Evolutionary conservation across 2,329 filamentous ascomycete genomes (phyloP).

Genomic region (Seiridium cupressi): DNA sequence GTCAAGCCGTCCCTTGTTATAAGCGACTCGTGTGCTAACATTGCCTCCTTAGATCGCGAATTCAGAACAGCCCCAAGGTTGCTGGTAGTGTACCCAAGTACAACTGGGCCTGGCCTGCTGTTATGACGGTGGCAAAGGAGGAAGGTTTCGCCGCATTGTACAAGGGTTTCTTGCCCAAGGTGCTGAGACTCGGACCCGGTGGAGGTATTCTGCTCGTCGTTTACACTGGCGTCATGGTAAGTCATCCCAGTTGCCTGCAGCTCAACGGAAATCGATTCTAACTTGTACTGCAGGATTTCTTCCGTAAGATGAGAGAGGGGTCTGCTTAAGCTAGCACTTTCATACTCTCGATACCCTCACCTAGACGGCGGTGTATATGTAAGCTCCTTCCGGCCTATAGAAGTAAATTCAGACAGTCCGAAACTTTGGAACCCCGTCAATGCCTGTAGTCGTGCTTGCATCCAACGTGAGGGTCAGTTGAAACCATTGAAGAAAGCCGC

Average conservation of each 20-base stretch:
- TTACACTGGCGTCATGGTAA: conserved; percentile 74
- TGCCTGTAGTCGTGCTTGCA: not conserved
- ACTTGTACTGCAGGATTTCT: conserved; percentile 16
- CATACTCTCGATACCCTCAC: not conserved
- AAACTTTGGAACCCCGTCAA: not conserved
- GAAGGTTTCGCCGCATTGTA: conserved; percentile 91
- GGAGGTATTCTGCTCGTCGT: conserved; percentile 72
- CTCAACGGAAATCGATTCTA: not conserved
- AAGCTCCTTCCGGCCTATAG: not conserved
- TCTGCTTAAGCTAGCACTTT: conserved; percentile 7
- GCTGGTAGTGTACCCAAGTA: conserved; percentile 86
- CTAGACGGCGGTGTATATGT: not conserved
- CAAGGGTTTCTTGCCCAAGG: conserved; percentile 98
- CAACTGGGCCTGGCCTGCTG: conserved; percentile 94
- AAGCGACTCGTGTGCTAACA: too few species aligned
- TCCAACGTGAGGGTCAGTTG: too few species aligned
- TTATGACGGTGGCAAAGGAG: conserved; percentile 85
- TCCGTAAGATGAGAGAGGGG: conserved; percentile 17
- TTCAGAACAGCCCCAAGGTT: conserved; percentile 88
- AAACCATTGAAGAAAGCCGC: too few species aligned
- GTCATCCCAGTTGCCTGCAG: not conserved
- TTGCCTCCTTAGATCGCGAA: conserved; percentile 57
- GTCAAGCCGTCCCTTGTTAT: not conserved
- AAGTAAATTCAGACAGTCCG: not conserved
- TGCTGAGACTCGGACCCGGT: conserved; percentile 62